Evolutionary conservation across 805 yeast genomes (phyloP), one percentile per base, ranked within the genome.

Genomic region (Candida nanaspora): DNA sequence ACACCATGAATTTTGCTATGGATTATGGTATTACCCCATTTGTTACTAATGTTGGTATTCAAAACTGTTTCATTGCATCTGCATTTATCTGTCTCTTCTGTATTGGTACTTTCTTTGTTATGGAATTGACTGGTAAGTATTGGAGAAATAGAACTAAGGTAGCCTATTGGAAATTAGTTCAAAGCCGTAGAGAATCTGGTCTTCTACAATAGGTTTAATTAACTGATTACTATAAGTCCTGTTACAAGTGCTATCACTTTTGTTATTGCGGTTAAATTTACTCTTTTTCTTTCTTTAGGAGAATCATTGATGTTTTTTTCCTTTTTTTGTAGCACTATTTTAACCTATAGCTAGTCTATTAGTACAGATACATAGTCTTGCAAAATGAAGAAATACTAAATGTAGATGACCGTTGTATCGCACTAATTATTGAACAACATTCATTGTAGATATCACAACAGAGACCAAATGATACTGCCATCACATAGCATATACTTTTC

Each of bases 21-120:
- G 73, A 72, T 38, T 79, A 78, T 43, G 83, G 80, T 22, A 68
- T 76, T 43, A 76, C 80, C 2, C 74, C 78, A 15, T 80, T 82
- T 78, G 62, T 77, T 28, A 57, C 50, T 3, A 65, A 70, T 46
- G 56, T 66, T 39, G 85, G 85, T 1, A 61, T 67, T 40, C 76
- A 77, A 48, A 70, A 76, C 49, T 68, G 80, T 15, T 78, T 78
- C 45, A 68, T 78, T 37, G 71, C 76, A 1, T 72, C 78, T 11
- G 81, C 76, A 1, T 72, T 72, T 41, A 65, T 77, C 46, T 67
- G 75, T 39, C 55, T 78, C 29, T 68, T 67, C 44, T 62, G 72
- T 46, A 67, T 72, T 46, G 63, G 68, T 25, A 57, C 75, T 10
- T 73, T 74, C 46, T 48, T 69, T 26, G 55, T 70, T 8, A 67